Base-by-base conservation (phyloP, 1,284 basidiomycete species). In the Boletus calvinii region DNA sequence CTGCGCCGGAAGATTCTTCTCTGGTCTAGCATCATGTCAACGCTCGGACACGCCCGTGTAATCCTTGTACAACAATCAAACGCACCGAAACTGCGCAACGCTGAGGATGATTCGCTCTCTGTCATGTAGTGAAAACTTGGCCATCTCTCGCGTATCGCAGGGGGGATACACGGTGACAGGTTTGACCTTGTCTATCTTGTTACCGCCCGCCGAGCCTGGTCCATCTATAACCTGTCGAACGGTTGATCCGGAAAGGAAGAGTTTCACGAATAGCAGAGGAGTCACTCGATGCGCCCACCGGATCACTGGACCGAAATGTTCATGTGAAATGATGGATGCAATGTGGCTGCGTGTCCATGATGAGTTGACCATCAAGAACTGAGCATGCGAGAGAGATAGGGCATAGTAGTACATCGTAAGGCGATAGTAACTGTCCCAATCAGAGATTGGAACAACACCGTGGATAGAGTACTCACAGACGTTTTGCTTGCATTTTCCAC, bases 291-390 rank as follows among this genome's bases (percentile, higher is more conserved):
- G 68, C 1, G 30, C 38, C 60, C 47, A 59, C 7, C 29, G 48
- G 39, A 70, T 55, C 39, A 67, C 61, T 13, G 72, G 61, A 6
- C 75, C 46, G 8, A 70, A 55, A 52, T 82, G 76, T 15, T 72
- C 72, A 53, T 84, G 74, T n/a, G 72, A 71, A 13, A 95, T 72
- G 42, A 95, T 83, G 2, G 79, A 75, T 60, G 89, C 79, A 58
- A 99, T 76, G 65, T 99, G 97, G 36, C 79, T 80, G 60, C 86
- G 84, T 1, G 97, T 99, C 96, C 97, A 99, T 0, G 89, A 87
- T 1, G 94, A 97, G 71, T 99, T 99, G 59, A 88, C 94, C 87
- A 97, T 94, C 44, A 89, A 58, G 70, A 90, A 93, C 58, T 85
- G 82, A 1, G 92, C 86, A 46, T 79, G 79, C 22, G 83, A 78